Conservation (phyloP, 768 basidiomycete genomes). For the Candolleomyces eurysporus region DNA sequence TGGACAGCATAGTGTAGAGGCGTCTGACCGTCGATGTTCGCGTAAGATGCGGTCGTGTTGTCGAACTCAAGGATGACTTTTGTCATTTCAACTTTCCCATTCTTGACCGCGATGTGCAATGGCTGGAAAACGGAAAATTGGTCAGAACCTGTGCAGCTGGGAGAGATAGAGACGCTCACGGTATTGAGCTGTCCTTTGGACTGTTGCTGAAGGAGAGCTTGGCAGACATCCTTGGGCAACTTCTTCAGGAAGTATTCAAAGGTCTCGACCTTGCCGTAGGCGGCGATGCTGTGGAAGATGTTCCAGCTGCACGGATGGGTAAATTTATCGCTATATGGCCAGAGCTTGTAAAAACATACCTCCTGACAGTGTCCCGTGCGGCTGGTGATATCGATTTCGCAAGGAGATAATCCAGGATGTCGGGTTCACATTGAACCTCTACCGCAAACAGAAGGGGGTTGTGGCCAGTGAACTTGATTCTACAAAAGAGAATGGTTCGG, state of each 20-base stretch:
- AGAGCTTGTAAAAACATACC: constrained; percentile 30
- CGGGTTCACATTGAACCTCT: constrained; percentile 19
- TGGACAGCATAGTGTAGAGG: constrained; percentile 50
- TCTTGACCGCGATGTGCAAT: constrained; percentile 50
- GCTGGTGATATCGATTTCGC: constrained; percentile 42
- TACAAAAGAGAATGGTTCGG: constrained; percentile 15
- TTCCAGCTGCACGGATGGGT: constrained; percentile 42
- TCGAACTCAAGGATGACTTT: constrained; percentile 38
- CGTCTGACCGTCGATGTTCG: constrained; percentile 49
- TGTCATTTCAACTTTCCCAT: constrained; percentile 25
- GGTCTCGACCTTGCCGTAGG: constrained; percentile 22
- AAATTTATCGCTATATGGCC: not conserved
- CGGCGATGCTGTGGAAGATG: constrained; percentile 49
- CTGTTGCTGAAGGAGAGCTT: constrained; percentile 42
- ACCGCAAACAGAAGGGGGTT: constrained; percentile 47
- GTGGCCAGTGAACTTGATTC: constrained; percentile 45
- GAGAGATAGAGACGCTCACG: constrained; percentile 24
- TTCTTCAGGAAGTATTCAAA: constrained; percentile 46
- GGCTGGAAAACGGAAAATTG: constrained; percentile 34
- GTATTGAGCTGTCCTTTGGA: constrained; percentile 47
- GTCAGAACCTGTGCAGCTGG: not conserved
- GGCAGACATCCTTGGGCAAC: constrained; percentile 49
- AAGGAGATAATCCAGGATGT: constrained; percentile 50
- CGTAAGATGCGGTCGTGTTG: constrained; percentile 32
- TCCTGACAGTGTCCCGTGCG: constrained; percentile 37